These are phyloP conservation scores for Entomortierella chlamydospora DNA, from an alignment of 192 early-diverging fungal species.

Conservation along the genomic window DNA sequence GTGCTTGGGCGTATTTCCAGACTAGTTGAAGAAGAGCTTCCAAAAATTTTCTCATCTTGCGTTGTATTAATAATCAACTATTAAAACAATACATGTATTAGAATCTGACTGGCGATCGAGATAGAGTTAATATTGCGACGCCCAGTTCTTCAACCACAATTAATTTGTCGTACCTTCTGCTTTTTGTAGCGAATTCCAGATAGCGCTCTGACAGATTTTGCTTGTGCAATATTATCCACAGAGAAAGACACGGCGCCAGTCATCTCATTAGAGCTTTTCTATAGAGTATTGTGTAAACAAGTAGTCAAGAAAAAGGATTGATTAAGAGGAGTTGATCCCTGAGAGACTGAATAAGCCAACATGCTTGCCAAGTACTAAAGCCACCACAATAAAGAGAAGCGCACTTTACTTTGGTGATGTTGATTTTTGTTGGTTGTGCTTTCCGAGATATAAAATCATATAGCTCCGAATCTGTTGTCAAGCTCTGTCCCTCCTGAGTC, in stretches of 20 bases:
- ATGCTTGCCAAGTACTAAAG: too few species aligned
- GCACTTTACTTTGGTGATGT: conserved; percentile 18
- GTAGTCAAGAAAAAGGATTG: background rate
- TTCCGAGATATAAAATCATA: conserved; percentile 24
- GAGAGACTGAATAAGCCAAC: too few species aligned
- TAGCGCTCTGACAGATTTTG: conserved; percentile 4
- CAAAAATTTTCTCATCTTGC: conserved; percentile 9
- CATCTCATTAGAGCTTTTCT: background rate
- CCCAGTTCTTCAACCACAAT: background rate
- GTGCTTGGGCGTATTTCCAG: too few species aligned
- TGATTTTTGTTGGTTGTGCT: conserved; percentile 17
- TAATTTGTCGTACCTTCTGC: conserved; percentile 5
- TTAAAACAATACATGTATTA: background rate
- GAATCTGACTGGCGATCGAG: background rate
- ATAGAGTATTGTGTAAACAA: too few species aligned
- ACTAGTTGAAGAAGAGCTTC: too few species aligned
- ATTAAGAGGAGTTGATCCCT: background rate
- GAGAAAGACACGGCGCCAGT: conserved; percentile 3
- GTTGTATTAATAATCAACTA: conserved; percentile 14
- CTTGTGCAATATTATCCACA: conserved; percentile 14
- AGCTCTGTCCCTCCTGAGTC: background rate
- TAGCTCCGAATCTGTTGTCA: conserved; percentile 21
- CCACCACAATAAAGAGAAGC: background rate
- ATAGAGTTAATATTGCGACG: background rate
- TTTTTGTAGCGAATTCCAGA: conserved; percentile 29